Evolutionary conservation across 2,329 filamentous ascomycete species (phyloP), one percentile per base, ranked within the genome.

Genomic region (Pseudogymnoascus sp.): DNA sequence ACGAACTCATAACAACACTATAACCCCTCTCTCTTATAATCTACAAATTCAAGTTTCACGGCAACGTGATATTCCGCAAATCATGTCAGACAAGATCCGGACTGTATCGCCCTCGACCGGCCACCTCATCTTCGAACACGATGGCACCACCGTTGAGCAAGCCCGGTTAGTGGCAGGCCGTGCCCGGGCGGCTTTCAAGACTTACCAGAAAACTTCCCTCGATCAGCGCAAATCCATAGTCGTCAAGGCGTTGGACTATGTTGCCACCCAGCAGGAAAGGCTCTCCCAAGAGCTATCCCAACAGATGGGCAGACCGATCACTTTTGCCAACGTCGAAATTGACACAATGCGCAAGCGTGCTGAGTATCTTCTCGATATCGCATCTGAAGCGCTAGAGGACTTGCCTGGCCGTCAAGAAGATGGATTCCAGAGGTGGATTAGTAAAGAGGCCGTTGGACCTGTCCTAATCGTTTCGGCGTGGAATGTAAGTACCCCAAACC

Each of bases 81-180:
- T 41, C 38, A 41, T 41, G 38, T 41, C 38, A 41, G 38, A 41
- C 38, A 41, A 41, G 16, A 41, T 41, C 16, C 38, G 38, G 16
- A 97, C 93, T 67, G 93, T 97, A 76, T 97, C 93, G 2, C 93
- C 93, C 63, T 88, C 85, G 67, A 97, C 92, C 68, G 93, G 95
- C 77, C 86, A 93, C 79, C 82, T 89, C 63, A 85, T 97, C 74
- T 76, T 96, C 67, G 90, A 88, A 65, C 87, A 93, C 68, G 87
- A 87, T 75, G 92, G 91, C 69, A 81, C 89, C 67, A 88, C 90
- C 45, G 77, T 84, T 38, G 77, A 83, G 31, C 90, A 96, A 66
- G 80, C 96, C 59, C 80, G 87, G 60, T 77, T 82, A 63, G 79
- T 97, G n/a, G 88, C 92, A 60, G 81, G 85, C 69, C 82, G 83